These are phyloP conservation scores for Brassica rapa DNA, from an alignment of 345 rosid genomes.

Conservation along the genomic window DNA sequence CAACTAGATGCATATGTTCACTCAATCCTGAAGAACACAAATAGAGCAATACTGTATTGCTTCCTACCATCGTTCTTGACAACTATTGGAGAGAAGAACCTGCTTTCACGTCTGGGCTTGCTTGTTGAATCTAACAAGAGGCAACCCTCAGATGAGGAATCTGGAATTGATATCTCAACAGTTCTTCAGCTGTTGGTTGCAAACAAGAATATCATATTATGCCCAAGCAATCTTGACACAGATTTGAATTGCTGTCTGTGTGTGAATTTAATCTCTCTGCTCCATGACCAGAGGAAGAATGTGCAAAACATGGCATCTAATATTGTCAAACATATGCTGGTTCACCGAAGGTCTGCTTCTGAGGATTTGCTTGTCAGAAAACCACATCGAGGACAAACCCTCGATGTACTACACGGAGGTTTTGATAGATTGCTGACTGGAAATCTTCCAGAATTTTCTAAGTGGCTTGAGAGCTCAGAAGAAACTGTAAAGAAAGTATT, in stretches of 20 bases:
- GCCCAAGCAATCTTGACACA: slow-evolving; percentile 92
- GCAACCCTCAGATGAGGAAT: slow-evolving; percentile 58
- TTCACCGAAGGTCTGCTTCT: slow-evolving; percentile 79
- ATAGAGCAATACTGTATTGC: slow-evolving; percentile 75
- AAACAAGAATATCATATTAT: slow-evolving; percentile 83
- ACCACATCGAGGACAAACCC: slow-evolving; percentile 74
- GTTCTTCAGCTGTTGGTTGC: slow-evolving; percentile 91
- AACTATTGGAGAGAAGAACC: slow-evolving; percentile 79
- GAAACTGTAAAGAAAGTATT: slow-evolving; percentile 71
- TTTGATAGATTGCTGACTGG: slow-evolving; percentile 90
- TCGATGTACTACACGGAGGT: slow-evolving; percentile 91
- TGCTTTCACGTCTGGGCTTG: slow-evolving; percentile 74
- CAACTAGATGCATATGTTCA: slow-evolving; percentile 89
- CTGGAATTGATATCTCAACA: slow-evolving; percentile 71
- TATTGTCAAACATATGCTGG: slow-evolving; percentile 74
- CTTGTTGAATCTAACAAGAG: slow-evolving; percentile 68
- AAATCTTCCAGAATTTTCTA: slow-evolving; percentile 67
- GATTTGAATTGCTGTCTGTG: slow-evolving; percentile 94
- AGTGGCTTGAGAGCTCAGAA: slow-evolving; percentile 88
- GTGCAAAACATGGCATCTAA: slow-evolving; percentile 84
- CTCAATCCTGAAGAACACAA: slow-evolving; percentile 89
- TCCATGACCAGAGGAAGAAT: slow-evolving; percentile 72
- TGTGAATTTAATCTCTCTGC: slow-evolving; percentile 82
- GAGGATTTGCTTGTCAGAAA: slow-evolving; percentile 92
- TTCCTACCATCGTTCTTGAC: slow-evolving; percentile 90